These are phyloP conservation scores for Termitomyces sp. DNA, from an alignment of 768 basidiomycete genomes.

Conservation along the genomic window DNA sequence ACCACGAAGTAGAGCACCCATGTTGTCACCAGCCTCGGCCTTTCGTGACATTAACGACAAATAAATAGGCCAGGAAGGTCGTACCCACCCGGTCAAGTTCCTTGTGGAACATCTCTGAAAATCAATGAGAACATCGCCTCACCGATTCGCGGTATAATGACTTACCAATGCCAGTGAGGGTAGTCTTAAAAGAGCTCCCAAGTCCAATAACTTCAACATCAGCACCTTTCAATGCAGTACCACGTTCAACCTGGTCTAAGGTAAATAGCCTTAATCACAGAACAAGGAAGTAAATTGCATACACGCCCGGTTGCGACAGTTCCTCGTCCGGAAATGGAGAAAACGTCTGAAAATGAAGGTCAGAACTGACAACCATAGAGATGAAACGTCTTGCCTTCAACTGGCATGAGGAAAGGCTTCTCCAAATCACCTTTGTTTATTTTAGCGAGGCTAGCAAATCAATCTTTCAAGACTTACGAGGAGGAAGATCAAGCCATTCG, in stretches of 20 bases:
- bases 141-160: not conserved
- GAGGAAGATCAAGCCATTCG: constrained; percentile 89
- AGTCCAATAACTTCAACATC: constrained; percentile 93
- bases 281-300: constrained; percentile 16
- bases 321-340: constrained; percentile 97
- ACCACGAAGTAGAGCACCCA: constrained; percentile 95
- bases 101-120: constrained; percentile 99
- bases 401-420: constrained; percentile 93
- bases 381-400: constrained; percentile 57
- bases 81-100: constrained; percentile 85
- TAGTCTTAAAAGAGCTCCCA: constrained; percentile 80
- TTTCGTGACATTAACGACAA: constrained; percentile 18
- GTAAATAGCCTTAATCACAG: not conserved
- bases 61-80: not conserved
- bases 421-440: constrained; percentile 79
- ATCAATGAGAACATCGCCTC: not conserved
- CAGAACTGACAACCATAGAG: not conserved
- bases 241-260: constrained; percentile 74
- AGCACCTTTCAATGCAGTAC: constrained; percentile 81
- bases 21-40: constrained; percentile 99
- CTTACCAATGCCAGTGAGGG: constrained; percentile 88
- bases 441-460: not conserved
- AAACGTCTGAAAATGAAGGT: constrained; percentile 53
- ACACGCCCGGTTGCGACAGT: constrained; percentile 96
- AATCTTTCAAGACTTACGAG: constrained; percentile 47